These are phyloP conservation scores for Penicillium pancosmium DNA, from an alignment of 495 filamentous ascomycete genomes.

Conservation along the genomic window DNA sequence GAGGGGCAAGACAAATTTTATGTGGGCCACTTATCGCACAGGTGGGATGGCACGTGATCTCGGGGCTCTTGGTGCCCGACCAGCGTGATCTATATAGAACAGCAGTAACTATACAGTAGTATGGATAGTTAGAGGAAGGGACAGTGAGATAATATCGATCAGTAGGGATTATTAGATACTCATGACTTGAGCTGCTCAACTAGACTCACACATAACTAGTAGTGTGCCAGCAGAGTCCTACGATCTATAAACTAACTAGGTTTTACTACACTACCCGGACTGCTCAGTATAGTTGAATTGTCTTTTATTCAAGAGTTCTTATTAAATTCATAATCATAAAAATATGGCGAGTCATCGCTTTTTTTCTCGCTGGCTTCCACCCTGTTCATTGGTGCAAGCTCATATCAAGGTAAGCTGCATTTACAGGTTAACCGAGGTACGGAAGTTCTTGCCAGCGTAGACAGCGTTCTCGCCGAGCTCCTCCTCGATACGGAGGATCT, in stretches of 20 bases:
- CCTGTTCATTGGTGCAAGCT: constrained; percentile 9
- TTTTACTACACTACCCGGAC: neutral
- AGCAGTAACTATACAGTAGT: neutral
- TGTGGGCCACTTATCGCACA: constrained; percentile 35
- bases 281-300: constrained; percentile 11
- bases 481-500: constrained; percentile 99
- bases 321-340: constrained; percentile 43
- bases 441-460: constrained; percentile 91
- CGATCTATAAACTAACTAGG: too few species aligned
- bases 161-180: too few species aligned
- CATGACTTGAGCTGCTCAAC: too few species aligned
- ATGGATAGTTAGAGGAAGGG: neutral
- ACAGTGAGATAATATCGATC: too few species aligned
- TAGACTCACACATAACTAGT: too few species aligned
- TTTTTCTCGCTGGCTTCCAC: constrained; percentile 15
- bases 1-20: constrained; percentile 37
- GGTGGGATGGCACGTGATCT: constrained; percentile 30
- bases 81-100: constrained; percentile 10
- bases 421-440: constrained; percentile 86
- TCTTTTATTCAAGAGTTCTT: constrained; percentile 31
- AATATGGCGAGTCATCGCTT: constrained; percentile 20
- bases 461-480: constrained; percentile 90
- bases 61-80: constrained; percentile 28
- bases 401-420: constrained; percentile 22
- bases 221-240: too few species aligned